Base-by-base conservation (phyloP, 345 rosid genomes). In the Abelmoschus esculentus region DNA sequence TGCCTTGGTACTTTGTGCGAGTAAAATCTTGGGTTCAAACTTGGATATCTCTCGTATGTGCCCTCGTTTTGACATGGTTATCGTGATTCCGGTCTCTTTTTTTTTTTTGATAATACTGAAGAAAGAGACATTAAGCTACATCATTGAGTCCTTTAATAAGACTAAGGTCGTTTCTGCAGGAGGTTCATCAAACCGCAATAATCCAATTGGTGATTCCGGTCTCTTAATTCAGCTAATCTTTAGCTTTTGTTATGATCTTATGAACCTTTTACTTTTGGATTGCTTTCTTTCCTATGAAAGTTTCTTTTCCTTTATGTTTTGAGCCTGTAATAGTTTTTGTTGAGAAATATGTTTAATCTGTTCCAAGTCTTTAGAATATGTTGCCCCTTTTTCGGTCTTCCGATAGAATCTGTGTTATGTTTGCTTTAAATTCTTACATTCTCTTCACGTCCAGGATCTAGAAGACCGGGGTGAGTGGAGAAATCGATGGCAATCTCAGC, bases 401-500 rank as follows among this genome's bases (percentile, higher is more conserved):
- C 19, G 46, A 67, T 11, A 53, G 55, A 28, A 29, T 52, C 26
- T 0, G 47, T 22, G 26, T 70, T 59, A 58, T 3, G 4, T 59
- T 31, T 26, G 49, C 31, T 34, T 22, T 34, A 13, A n/a, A 49
- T 44, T 56, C 67, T 50, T 44, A 32, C 34, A 17, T 17, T 15
- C 19, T 63, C 19, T 73, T 57, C 59, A 18, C 15, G 54, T 38
- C 71, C 71, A 85, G 86, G 84, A 75, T 18, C 71, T 75, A 52
- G 88, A 85, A 79, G 85, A 72, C 46, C 86, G 76, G 67, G 60
- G 80, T 13, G 86, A 80, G 22, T 89, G 95, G 95, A 89, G 77
- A 75, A 77, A 70, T 36, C 80, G 70, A 42, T 89, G 91, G 95
- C 85, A 93, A 74, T 67, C 75, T 61, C 98, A 90, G 75, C 80